Conservation (phyloP, 73 alveolate species). For the Tetrahymena borealis region DNA sequence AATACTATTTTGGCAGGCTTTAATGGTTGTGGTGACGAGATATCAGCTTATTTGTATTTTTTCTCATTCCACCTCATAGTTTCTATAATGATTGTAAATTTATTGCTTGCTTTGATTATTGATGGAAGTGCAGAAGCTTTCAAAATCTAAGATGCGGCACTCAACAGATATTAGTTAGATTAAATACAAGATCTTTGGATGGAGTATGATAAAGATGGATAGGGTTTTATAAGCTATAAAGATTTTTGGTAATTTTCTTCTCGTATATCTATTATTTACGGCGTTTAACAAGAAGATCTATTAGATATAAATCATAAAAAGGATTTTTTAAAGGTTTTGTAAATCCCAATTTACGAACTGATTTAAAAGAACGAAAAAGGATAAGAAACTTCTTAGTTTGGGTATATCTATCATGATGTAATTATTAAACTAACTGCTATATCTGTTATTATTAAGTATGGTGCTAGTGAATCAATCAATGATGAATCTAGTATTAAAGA, state of each 20-base stretch:
- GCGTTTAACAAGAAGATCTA: conserved; percentile 29
- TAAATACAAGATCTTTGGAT: conserved; percentile 27
- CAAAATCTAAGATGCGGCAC: conserved; percentile 30
- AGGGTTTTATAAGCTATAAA: conserved; percentile 29
- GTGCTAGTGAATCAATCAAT: conserved; percentile 7
- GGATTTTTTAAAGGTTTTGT: conserved; percentile 25
- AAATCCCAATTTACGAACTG: conserved; percentile 34
- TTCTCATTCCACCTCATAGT: conserved; percentile 31
- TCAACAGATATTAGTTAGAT: conserved; percentile 34
- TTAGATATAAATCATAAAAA: conserved; percentile 37
- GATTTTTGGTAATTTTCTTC: conserved; percentile 42
- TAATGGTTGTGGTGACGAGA: conserved; percentile 33
- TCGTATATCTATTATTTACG: conserved; percentile 29
- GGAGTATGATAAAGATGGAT: conserved; percentile 32
- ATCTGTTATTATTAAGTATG: conserved; percentile 37
- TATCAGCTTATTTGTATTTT: conserved; percentile 15
- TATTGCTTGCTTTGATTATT: conserved; percentile 16
- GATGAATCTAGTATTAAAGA: not conserved
- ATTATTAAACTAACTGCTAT: conserved; percentile 20
- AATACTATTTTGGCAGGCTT: no score
- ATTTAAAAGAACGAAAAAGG: not conserved
- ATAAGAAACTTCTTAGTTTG: not conserved
- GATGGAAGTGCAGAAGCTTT: conserved; percentile 39
- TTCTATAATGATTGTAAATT: conserved; percentile 28
- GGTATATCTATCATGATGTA: conserved; percentile 36